A percentile compares a stretch with the other conserved stretches of the same genome.
Evolutionary conservation across 306 rosid genomes (phyloP).

Genomic region (Abrus precatorius): DNA sequence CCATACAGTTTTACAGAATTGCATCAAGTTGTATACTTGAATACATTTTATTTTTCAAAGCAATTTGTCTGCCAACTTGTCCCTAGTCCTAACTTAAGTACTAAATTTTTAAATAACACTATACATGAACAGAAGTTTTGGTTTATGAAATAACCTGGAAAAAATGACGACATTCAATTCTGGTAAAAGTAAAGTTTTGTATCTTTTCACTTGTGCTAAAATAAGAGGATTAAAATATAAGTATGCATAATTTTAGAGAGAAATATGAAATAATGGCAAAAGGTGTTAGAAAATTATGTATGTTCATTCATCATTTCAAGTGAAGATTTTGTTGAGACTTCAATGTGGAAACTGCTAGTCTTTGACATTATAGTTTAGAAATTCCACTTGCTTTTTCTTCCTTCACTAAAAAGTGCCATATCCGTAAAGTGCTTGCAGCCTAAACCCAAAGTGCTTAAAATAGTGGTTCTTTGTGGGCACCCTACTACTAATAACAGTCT

Average conservation of each 20-base stretch:
- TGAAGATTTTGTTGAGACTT: slow-evolving; percentile 52
- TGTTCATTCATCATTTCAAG: slow-evolving; percentile 72
- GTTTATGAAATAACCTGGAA: neutral
- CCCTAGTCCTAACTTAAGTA: neutral
- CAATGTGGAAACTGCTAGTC: slow-evolving; percentile 31
- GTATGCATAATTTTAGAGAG: slow-evolving; percentile 3
- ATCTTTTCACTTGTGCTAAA: neutral
- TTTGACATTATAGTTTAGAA: slow-evolving; percentile 11
- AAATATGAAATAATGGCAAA: slow-evolving; percentile 35
- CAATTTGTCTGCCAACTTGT: neutral
- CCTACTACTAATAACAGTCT: too few relatives aligned
- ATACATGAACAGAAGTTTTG: neutral
- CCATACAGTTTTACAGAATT: slow-evolving; percentile 11
- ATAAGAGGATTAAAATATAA: neutral
- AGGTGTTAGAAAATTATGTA: slow-evolving; percentile 45
- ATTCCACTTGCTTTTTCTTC: slow-evolving; percentile 9
- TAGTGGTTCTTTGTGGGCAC: too few relatives aligned
- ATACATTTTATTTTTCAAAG: neutral
- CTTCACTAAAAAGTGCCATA: slow-evolving; percentile 28
- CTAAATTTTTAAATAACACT: neutral
- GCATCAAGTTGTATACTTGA: slow-evolving; percentile 12
- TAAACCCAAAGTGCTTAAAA: slow-evolving; percentile 15
- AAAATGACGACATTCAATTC: neutral
- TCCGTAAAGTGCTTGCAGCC: slow-evolving; percentile 35
- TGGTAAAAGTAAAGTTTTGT: slow-evolving; percentile 15